These are phyloP conservation scores for Carex kokanica DNA, from an alignment of 176 grass and related monocot species.

Conservation along the genomic window DNA sequence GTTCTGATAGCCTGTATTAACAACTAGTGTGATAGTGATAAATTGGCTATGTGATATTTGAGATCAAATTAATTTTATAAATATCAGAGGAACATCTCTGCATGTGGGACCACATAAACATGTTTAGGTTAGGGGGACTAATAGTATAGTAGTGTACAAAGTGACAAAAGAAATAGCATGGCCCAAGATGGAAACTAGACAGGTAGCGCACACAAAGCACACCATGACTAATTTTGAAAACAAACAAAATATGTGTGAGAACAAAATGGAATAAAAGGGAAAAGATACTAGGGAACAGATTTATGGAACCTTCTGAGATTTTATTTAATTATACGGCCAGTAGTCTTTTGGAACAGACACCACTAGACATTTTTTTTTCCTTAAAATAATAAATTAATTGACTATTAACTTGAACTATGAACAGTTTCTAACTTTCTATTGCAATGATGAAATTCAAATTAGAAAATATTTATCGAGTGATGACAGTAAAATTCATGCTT, in stretches of 20 bases:
- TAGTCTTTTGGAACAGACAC: not conserved
- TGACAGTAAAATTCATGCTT: not conserved
- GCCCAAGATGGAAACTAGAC: conserved; percentile 22
- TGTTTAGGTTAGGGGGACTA: not conserved
- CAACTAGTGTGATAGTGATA: not conserved
- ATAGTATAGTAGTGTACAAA: not conserved
- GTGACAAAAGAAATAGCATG: conserved; percentile 22
- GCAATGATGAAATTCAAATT: not conserved
- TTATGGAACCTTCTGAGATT: not conserved
- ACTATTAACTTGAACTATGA: not conserved
- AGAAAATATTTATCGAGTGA: not conserved
- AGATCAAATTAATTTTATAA: not conserved
- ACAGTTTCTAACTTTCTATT: not conserved
- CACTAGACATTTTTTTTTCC: not conserved
- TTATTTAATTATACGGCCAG: not conserved
- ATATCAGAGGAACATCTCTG: not conserved
- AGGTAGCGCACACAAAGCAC: conserved; percentile 30
- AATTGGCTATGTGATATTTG: not conserved
- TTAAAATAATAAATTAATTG: not conserved
- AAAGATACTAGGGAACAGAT: not conserved
- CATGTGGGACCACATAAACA: not conserved
- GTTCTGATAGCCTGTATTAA: not conserved
- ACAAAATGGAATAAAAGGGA: not conserved
- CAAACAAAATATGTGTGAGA: conserved; percentile 12
- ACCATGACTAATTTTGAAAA: conserved; percentile 19